Percentiles rank a stretch among this genome's conserved stretches.
Evolutionary conservation across 768 basidiomycete species (phyloP).

Genomic region (Pulveroboletus sp.): DNA sequence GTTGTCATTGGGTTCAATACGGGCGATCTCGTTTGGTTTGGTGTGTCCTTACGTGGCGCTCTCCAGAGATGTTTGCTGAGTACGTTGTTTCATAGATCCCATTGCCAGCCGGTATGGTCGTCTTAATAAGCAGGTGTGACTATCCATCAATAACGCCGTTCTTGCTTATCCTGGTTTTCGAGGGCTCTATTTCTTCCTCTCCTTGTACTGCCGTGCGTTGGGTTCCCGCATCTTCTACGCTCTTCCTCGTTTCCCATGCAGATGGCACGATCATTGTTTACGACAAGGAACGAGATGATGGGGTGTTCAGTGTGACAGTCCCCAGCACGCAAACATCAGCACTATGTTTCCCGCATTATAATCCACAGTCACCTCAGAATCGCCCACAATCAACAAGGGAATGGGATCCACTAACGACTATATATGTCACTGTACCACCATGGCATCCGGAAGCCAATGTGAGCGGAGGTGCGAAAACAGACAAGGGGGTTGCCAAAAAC

Average conservation of each 20-base stretch:
- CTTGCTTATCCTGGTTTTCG: constrained; percentile 9
- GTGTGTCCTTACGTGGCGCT: constrained; percentile 39
- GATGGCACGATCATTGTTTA: constrained; percentile 88
- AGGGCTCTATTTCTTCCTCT: constrained; percentile 77
- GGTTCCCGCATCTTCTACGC: constrained; percentile 75
- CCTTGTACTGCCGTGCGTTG: constrained; percentile 87
- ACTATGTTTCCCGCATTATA: constrained; percentile 23
- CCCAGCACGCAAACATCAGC: constrained; percentile 37
- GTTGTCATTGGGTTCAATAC: constrained; percentile 89
- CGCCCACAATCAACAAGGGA: constrained; percentile 35
- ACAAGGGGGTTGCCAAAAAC: constrained; percentile 74
- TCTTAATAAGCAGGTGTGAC: constrained; percentile 75
- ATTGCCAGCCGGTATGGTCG: constrained; percentile 77
- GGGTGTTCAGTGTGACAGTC: constrained; percentile 60
- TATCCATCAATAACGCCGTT: neutral
- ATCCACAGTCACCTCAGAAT: constrained; percentile 24
- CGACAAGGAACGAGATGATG: constrained; percentile 89
- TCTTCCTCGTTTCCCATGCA: constrained; percentile 84
- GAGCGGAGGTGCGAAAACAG: constrained; percentile 36
- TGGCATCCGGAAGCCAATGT: constrained; percentile 63
- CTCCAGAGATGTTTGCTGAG: constrained; percentile 1
- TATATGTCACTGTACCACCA: constrained; percentile 80
- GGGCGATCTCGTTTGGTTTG: constrained; percentile 96
- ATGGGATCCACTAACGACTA: constrained; percentile 76
- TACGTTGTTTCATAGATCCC: constrained; percentile 49